Base-by-base conservation (phyloP, 169 alveolate species). In the Babesia ovis region DNA sequence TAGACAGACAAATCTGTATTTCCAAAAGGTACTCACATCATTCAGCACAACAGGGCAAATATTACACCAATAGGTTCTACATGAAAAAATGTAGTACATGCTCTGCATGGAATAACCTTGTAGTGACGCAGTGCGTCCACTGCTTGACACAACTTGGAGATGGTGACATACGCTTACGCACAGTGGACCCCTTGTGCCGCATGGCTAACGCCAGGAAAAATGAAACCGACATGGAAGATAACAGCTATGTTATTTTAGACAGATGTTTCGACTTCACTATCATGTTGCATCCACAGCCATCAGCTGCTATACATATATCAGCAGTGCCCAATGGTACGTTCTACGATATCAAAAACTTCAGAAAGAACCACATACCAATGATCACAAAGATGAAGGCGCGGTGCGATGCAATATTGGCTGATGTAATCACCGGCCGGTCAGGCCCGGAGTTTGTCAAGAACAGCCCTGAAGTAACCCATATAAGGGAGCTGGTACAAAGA, bases 261-360 rank as follows among this genome's bases (percentile, higher is more conserved):
- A 25, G 81, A 42, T 81, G 89, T 57, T 81, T 81, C 67, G 89
- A 81, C 68, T 81, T 64, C 73, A 50, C 84, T 9, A 27, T 81
- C 0, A 70, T 72, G 64, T 2, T 66, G 31, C 56, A 81, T 35
- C 66, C 73, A 20, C 73, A 62, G 25, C 89, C 89, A 0, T 50
- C 70, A 35, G 58, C 85, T 20, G 57, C 69, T 42, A 62, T 81
- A 9, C 89, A 81, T 54, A 31, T 81, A 3, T 62, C 89, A 14
- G 89, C 89, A 4, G 62, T 68, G 45, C 89, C 89, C 12, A 81
- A 72, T 39, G 89, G 89, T 5, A 81, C 89, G 18, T 81, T 81
- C 59, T 81, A 81, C 55, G 89, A 81, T 55, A 81, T 81, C 14
- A 81, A 71, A 39, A 81, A 81, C 68, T 81, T 81, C 68, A 81